Base-by-base conservation (phyloP, 2,329 filamentous ascomycete species). In the Ophioceras dolichostomum region DNA sequence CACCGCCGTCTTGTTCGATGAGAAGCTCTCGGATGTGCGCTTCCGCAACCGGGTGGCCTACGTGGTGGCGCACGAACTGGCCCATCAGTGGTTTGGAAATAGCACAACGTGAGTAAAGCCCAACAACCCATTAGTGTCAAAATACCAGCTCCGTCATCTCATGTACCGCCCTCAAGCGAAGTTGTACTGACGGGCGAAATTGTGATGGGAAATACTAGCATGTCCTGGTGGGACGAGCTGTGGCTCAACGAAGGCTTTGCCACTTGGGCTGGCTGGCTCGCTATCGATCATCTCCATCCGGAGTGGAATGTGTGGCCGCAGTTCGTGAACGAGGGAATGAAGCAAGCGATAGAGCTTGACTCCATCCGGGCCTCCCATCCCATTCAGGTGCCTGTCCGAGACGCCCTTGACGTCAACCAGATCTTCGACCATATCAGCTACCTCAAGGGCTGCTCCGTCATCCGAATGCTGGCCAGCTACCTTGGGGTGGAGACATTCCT, bases 231-330 rank as follows among this genome's bases (percentile, higher is more conserved):
- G 89, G 87, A 95, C 59, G 89, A 88, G 38, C 66, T 96, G 7
- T 96, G 89, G 89, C 73, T 96, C 38, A 96, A 96, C 58, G 89
- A 96, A 60, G 88, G 88, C 10, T 98, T 98, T 54, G 91, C 91
- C 30, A 98, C 91, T 3, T 96, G 89, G 89, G 89, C 95, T 31
- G 91, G 89, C 37, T 98, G 89, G 89, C 73, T 88, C 43, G 88
- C 87, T 9, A 77, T 88, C 41, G 85, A 96, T 54, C 74, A 93
- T 54, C 76, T 96, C 39, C 85, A 96, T 59, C 91, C 91, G 3
- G 89, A 95, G 47, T 96, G 91, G 89, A 80, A 96, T 50, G 83
- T 96, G 22, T 98, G 91, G 91, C 81, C 84, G 41, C 88, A 95
- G 62, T 98, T 95, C 62, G 85, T 96, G 51, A 86, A 86, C 62